Base-by-base conservation (phyloP, 2,329 filamentous ascomycete genomes). In the Aureobasidium sp. region DNA sequence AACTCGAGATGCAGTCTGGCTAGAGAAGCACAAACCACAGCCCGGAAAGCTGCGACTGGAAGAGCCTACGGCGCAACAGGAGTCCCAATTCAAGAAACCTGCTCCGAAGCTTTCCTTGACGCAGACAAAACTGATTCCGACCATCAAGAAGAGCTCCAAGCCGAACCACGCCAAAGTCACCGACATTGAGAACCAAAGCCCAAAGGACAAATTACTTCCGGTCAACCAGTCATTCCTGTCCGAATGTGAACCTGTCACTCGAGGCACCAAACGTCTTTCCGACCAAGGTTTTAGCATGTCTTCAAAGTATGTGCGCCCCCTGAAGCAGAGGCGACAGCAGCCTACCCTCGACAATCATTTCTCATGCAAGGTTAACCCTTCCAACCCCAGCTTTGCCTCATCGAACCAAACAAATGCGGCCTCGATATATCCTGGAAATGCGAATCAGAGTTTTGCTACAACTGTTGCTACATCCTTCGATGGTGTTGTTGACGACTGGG, bases 11-110 rank as follows among this genome's bases (percentile, higher is more conserved):
- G 54, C 60, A 11, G 43, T 17, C 13, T 43, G 55, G 33, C 29
- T 61, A 1, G 60, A 57, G 19, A 60, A 53, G 31, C 35, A 60
- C 23, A 50, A 54, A 29, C 58, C 51, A 8, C 51, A 40, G 4
- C 4, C 37, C 1, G 21, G 13, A 1, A 46, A 57, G 17, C 29
- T 46, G 40, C 53, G 10, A 35, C 10, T 42, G 25, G 15, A 54
- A 1, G 8, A 42, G 9, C 9, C 27, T 11, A 17, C 4, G 2
- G 8, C 9, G 3, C 37, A 35, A n/a, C 35, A 21, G 3, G 10
- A 25, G 1, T 7, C 29, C 8, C 11, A 27, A 11, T 45, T 57
- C 40, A 57, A 19, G 5, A 57, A 57, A 17, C 53, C 53, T 19
- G 53, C 43, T 11, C 25, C 43, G 1, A 47, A 40, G n/a, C 33